These are phyloP conservation scores for Umbelopsis sp. DNA, from an alignment of 192 early-diverging fungal species.

Conservation along the genomic window DNA sequence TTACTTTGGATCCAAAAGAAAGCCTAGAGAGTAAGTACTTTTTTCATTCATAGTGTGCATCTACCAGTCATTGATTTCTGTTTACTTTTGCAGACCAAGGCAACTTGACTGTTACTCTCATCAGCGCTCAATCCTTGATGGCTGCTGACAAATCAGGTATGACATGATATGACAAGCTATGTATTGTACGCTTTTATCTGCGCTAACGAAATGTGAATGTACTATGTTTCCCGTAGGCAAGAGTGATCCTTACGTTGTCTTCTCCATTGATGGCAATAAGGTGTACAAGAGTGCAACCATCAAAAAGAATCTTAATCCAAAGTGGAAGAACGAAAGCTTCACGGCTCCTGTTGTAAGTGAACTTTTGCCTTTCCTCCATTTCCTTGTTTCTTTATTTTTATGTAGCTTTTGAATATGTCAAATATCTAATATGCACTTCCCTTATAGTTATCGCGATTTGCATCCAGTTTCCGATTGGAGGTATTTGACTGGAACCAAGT, in stretches of 20 bases:
- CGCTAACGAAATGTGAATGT: conserved; percentile 43
- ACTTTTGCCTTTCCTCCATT: neutral
- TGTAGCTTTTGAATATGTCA: neutral
- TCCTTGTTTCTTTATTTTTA: neutral
- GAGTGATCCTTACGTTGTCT: conserved; percentile 66
- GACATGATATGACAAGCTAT: neutral
- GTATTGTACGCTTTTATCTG: conserved; percentile 37
- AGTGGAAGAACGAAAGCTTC: conserved; percentile 35
- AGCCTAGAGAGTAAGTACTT: conserved; percentile 41
- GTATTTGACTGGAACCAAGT: conserved; percentile 74
- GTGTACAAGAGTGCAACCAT: conserved; percentile 58
- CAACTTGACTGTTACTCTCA: conserved; percentile 26
- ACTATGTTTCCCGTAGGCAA: conserved; percentile 41
- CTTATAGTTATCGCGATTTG: conserved; percentile 29
- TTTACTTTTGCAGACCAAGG: conserved; percentile 36
- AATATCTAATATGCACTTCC: neutral
- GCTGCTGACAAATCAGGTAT: conserved; percentile 32
- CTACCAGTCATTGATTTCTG: neutral
- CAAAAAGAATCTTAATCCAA: conserved; percentile 66
- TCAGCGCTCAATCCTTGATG: conserved; percentile 26
- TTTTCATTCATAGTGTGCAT: no score
- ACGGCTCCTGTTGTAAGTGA: conserved; percentile 28
- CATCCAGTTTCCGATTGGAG: conserved; percentile 46
- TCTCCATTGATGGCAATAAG: conserved; percentile 59
- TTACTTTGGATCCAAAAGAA: conserved; percentile 30